Evolutionary conservation across 108 stramenopile species (phyloP).

Genomic region (Schizochytrium sp.): DNA sequence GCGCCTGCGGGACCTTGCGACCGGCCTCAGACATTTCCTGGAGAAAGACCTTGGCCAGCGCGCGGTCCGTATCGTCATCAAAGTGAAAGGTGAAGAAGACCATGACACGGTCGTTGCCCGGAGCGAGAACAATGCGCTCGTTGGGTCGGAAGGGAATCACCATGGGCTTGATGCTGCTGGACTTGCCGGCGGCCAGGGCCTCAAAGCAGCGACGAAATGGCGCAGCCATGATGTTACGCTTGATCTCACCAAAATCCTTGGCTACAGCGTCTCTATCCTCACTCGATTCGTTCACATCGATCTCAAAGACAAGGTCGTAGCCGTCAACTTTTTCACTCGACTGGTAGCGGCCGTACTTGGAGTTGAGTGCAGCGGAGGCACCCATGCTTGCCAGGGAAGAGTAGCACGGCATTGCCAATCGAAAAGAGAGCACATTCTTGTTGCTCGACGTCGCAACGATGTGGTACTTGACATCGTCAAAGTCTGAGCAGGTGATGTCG

Average conservation of each 20-base stretch:
- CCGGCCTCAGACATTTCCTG: conserved; percentile 46
- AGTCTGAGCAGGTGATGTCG: conserved; percentile 14
- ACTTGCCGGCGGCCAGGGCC: conserved; percentile 25
- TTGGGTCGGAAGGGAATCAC: conserved; percentile 28
- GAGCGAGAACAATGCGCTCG: conserved; percentile 39
- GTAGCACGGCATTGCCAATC: background rate
- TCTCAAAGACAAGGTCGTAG: conserved; percentile 11
- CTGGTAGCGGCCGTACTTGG: background rate
- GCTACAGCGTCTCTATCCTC: background rate
- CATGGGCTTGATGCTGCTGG: conserved; percentile 18
- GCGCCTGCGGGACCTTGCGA: conserved; percentile 42
- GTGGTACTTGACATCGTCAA: conserved; percentile 14
- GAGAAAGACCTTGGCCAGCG: conserved; percentile 42
- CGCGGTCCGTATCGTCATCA: conserved; percentile 42
- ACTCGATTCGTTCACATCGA: background rate
- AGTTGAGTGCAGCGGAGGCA: background rate
- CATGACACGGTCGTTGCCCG: conserved; percentile 38
- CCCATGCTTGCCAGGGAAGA: background rate
- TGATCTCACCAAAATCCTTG: conserved; percentile 32
- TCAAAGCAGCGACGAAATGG: conserved; percentile 40
- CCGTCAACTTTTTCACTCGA: background rate
- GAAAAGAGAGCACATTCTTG: background rate
- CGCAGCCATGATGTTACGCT: conserved; percentile 41
- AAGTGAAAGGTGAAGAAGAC: conserved; percentile 52
- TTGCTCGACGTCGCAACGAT: background rate